Evolutionary conservation across 495 filamentous ascomycete species (phyloP).

Genomic region (Podospora pseudopauciseta): DNA sequence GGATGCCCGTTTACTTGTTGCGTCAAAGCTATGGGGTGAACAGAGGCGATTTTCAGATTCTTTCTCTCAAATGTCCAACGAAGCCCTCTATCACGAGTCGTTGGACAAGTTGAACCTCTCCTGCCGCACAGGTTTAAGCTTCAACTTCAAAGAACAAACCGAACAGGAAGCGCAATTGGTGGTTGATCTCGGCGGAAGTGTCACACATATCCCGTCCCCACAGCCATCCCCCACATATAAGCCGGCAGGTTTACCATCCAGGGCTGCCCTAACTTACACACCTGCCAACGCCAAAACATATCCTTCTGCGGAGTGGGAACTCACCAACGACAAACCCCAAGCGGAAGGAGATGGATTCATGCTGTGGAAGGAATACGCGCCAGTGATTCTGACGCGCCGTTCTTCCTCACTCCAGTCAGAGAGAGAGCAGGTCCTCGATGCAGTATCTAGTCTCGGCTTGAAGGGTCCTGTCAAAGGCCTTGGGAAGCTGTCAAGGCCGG

Average conservation of each 20-base stretch:
- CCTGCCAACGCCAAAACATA: neutral
- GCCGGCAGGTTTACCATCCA: neutral
- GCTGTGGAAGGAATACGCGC: neutral
- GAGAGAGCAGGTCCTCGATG: neutral
- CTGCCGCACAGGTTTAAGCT: neutral
- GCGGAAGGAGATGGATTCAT: neutral
- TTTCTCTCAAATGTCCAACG: neutral
- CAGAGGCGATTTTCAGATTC: neutral
- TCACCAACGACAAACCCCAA: too few relatives aligned
- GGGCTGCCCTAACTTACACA: constrained; percentile 1
- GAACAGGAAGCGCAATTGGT: neutral
- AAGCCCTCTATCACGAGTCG: constrained; percentile 1
- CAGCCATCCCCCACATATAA: neutral
- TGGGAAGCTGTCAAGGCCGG: constrained; percentile 4
- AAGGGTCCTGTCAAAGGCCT: constrained; percentile 1
- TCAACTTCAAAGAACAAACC: neutral
- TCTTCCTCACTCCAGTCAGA: neutral
- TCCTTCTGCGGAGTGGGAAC: too few relatives aligned
- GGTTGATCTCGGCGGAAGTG: constrained; percentile 6
- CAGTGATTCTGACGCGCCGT: neutral
- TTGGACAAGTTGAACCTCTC: neutral
- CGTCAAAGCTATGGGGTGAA: neutral
- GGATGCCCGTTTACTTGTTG: neutral
- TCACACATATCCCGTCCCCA: neutral
- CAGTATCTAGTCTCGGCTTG: constrained; percentile 1